Percentiles rank a stretch among this genome's conserved stretches.
phyloP scores from a whole-genome alignment of 75 land plant genomes.

The Pseudotsuga menziesii region DNA sequence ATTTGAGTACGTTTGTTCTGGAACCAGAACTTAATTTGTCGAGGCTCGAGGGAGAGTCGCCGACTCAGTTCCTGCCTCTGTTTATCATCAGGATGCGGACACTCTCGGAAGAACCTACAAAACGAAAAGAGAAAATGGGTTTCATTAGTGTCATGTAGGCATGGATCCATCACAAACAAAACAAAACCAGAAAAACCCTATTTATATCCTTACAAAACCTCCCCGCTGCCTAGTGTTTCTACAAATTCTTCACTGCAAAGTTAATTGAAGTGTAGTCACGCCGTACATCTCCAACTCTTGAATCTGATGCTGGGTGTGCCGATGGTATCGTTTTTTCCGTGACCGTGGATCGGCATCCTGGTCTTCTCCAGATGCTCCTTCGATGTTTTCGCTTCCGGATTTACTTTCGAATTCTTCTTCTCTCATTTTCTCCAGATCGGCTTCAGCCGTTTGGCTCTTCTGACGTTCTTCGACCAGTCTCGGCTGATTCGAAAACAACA shows the following conservation, averaged over 20 bases:
- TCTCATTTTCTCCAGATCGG: conserved; percentile 29
- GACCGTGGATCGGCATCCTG: conserved; percentile 40
- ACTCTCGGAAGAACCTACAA: conserved; percentile 74
- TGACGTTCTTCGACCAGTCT: background rate
- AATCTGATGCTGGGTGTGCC: conserved; percentile 36
- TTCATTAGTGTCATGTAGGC: background rate
- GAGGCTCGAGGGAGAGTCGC: conserved; percentile 53
- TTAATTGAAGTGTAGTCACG: background rate
- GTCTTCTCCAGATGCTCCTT: conserved; percentile 71
- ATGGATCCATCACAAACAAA: background rate
- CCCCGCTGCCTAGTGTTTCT: background rate
- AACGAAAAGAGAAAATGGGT: background rate
- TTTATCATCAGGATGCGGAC: conserved; percentile 95
- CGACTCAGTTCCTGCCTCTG: conserved; percentile 76
- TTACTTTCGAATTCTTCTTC: conserved; percentile 84
- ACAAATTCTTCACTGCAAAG: no score
- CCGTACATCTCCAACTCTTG: conserved; percentile 74
- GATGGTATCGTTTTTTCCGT: conserved; percentile 70
- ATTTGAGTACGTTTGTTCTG: conserved; percentile 89
- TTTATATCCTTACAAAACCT: background rate
- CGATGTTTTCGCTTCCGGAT: conserved; percentile 87
- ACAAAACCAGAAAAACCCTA: background rate
- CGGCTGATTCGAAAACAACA: background rate
- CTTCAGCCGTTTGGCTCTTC: background rate
- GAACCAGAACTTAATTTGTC: conserved; percentile 94